These are phyloP conservation scores for Eucalyptus regnans DNA, from an alignment of 345 rosid genomes.

Conservation along the genomic window DNA sequence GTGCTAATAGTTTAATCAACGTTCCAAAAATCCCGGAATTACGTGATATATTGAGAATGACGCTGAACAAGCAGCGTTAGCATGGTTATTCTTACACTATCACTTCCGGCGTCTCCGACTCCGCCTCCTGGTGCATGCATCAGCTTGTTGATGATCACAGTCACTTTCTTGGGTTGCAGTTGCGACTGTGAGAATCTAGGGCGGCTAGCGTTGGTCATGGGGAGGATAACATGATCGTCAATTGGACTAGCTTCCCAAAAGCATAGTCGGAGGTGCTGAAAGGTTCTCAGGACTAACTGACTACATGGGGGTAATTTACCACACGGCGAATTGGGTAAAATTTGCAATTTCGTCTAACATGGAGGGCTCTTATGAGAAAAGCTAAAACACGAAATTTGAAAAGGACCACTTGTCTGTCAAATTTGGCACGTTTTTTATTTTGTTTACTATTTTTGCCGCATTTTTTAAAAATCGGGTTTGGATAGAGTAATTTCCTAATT, in stretches of 20 bases:
- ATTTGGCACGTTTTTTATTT: no score
- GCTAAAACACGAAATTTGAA: no score
- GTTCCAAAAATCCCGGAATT: background rate
- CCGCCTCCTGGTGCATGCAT: background rate
- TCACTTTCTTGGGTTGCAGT: background rate
- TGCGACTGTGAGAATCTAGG: background rate
- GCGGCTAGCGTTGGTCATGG: background rate
- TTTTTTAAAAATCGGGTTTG: no score
- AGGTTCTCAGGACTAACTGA: conserved; percentile 30
- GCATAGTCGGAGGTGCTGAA: conserved; percentile 21
- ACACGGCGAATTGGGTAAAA: conserved; percentile 7
- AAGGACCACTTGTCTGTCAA: no score
- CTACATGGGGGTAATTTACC: conserved; percentile 38
- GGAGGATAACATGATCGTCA: background rate
- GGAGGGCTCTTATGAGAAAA: no score
- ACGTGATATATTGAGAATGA: background rate
- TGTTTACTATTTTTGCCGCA: no score
- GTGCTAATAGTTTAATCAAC: background rate
- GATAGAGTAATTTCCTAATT: no score
- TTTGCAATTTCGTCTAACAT: no score
- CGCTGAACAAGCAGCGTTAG: background rate
- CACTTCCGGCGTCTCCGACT: background rate
- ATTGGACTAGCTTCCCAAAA: conserved; percentile 8
- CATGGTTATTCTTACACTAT: background rate
- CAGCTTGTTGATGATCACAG: background rate